Evolutionary conservation across 192 early-diverging fungal species (phyloP).

Genomic region (Entomortierella lignicola): DNA sequence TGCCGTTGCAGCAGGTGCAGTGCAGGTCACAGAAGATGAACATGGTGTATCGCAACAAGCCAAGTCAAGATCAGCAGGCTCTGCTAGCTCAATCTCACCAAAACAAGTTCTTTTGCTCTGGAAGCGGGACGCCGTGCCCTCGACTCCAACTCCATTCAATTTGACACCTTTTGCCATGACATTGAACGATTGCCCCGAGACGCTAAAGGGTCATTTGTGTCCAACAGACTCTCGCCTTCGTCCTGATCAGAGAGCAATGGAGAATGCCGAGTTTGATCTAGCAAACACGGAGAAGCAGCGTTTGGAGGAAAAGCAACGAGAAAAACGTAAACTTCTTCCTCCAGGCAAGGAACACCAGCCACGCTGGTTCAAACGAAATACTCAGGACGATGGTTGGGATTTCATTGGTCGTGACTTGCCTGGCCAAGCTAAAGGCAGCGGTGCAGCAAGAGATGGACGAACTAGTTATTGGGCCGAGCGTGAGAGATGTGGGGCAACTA

Average conservation of each 20-base stretch:
- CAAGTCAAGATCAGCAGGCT: constrained; percentile 16
- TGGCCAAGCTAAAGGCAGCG: constrained; percentile 74
- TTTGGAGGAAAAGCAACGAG: constrained; percentile 82
- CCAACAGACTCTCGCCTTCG: constrained; percentile 87
- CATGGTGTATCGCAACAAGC: constrained; percentile 10
- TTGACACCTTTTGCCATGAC: constrained; percentile 82
- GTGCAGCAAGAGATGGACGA: constrained; percentile 73
- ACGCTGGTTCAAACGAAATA: constrained; percentile 81
- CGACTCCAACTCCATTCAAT: constrained; percentile 71
- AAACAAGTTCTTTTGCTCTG: constrained; percentile 70
- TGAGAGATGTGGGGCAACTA: constrained; percentile 57
- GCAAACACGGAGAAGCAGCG: constrained; percentile 79
- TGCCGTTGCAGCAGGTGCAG: constrained; percentile 49
- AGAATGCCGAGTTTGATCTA: constrained; percentile 81
- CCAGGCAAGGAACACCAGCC: constrained; percentile 66
- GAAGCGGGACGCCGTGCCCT: constrained; percentile 66
- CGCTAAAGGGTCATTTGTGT: constrained; percentile 71
- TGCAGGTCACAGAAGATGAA: constrained; percentile 31
- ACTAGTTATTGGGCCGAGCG: constrained; percentile 79
- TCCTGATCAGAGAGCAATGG: constrained; percentile 90
- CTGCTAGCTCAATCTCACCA: constrained; percentile 44
- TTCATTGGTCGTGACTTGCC: constrained; percentile 49
- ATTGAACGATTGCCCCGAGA: constrained; percentile 75
- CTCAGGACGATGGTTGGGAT: constrained; percentile 53
- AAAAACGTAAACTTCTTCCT: constrained; percentile 67